Percentiles rank a stretch among this genome's conserved stretches.
Evolutionary conservation across 441 rosid species (phyloP).

Genomic region (Mallotus repandus): DNA sequence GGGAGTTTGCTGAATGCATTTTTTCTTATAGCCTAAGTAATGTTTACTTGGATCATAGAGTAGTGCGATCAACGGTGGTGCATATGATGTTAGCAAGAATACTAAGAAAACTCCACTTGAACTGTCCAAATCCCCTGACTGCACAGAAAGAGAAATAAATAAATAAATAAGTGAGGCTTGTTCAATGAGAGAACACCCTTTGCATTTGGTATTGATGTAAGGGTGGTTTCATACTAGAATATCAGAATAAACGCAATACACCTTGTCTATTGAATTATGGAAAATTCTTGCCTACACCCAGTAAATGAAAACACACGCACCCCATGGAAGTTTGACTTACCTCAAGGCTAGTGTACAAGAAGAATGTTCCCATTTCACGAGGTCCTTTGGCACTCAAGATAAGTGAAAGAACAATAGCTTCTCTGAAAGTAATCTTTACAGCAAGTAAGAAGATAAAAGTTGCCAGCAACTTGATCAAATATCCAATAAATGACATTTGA

Average conservation of each 20-base stretch:
- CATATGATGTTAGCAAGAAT: constrained; percentile 20
- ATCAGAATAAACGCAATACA: no score
- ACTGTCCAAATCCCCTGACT: neutral
- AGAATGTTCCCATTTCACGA: constrained; percentile 34
- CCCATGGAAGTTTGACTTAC: neutral
- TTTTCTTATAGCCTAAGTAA: constrained; percentile 32
- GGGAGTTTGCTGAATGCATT: constrained; percentile 31
- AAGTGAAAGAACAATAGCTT: constrained; percentile 45
- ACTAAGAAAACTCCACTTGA: constrained; percentile 15
- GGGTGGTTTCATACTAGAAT: no score
- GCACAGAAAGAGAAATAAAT: neutral
- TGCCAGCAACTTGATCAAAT: constrained; percentile 27
- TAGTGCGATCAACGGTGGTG: constrained; percentile 23
- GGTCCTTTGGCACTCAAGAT: constrained; percentile 50
- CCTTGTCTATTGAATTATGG: no score
- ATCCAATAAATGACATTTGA: constrained; percentile 26
- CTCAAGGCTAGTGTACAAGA: constrained; percentile 21
- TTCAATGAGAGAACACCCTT: neutral
- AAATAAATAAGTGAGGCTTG: neutral
- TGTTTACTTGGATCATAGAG: constrained; percentile 33
- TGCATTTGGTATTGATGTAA: no score
- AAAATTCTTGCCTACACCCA: no score
- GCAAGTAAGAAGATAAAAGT: constrained; percentile 29
- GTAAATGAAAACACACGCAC: no score
- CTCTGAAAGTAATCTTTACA: constrained; percentile 32